Conservation (phyloP, 169 alveolate species). For the Plasmodium gonderi region DNA sequence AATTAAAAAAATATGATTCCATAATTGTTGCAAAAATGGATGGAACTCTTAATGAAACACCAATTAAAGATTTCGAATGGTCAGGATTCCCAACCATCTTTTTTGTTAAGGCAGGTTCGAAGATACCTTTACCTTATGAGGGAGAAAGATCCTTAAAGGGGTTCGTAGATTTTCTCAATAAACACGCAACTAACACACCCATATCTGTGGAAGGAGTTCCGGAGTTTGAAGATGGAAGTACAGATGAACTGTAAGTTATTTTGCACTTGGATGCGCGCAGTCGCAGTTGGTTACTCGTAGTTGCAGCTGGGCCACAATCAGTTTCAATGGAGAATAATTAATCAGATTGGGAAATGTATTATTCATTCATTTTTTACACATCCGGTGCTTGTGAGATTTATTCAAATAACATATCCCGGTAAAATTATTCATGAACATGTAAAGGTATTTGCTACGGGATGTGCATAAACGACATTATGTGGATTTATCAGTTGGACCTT, state of each 20-base stretch:
- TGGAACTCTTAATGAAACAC: constrained; percentile 85
- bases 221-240: not conserved
- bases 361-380: too few species aligned
- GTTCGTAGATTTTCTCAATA: constrained; percentile 77
- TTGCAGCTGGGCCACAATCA: too few species aligned
- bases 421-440: too few species aligned
- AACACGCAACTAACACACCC: constrained; percentile 76
- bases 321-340: too few species aligned
- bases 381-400: too few species aligned
- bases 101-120: constrained; percentile 81
- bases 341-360: too few species aligned
- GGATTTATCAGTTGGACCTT: too few species aligned
- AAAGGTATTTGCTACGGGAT: too few species aligned
- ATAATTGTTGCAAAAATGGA: constrained; percentile 82
- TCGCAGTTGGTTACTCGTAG: too few species aligned
- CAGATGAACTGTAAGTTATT: constrained; percentile 59
- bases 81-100: constrained; percentile 85
- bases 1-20: constrained; percentile 76
- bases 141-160: constrained; percentile 84
- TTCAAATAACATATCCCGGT: too few species aligned
- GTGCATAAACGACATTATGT: too few species aligned
- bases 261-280: too few species aligned
- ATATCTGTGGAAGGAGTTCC: constrained; percentile 55
- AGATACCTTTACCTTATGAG: constrained; percentile 78
- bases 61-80: constrained; percentile 83